Conservation (phyloP, 495 filamentous ascomycete species). For the Tuber borchii region DNA sequence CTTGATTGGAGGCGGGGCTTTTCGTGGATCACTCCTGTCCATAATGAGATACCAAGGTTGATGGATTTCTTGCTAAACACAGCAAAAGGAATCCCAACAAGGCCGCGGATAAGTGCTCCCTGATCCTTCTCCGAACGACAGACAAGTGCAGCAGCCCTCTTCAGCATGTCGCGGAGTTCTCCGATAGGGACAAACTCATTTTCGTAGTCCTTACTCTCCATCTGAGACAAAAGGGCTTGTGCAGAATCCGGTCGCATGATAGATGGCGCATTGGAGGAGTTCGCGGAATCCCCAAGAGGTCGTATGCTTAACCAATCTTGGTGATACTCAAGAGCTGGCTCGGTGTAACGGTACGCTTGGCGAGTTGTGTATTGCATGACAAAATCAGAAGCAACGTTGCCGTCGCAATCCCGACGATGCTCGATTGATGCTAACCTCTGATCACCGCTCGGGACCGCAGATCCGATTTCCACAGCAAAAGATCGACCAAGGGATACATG, state of each 20-base stretch:
- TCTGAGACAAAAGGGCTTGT: slow-evolving; percentile 54
- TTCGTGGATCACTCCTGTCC: slow-evolving; percentile 94
- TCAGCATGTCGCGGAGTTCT: slow-evolving; percentile 71
- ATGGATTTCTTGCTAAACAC: slow-evolving; percentile 92
- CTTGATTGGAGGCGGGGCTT: slow-evolving; percentile 80
- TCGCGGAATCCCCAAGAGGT: slow-evolving; percentile 46
- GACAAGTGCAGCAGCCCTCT: slow-evolving; percentile 74
- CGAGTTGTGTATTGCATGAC: slow-evolving; percentile 95
- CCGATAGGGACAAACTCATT: slow-evolving; percentile 61
- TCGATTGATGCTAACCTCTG: slow-evolving; percentile 76
- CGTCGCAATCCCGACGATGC: slow-evolving; percentile 57
- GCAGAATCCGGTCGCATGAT: slow-evolving; percentile 37
- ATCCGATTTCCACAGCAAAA: slow-evolving; percentile 89
- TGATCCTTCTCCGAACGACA: slow-evolving; percentile 67
- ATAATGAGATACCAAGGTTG: slow-evolving; percentile 88
- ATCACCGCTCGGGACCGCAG: slow-evolving; percentile 77
- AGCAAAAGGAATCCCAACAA: slow-evolving; percentile 84
- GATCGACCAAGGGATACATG: slow-evolving; percentile 90
- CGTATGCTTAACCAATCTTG: slow-evolving; percentile 57
- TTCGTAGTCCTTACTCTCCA: slow-evolving; percentile 61
- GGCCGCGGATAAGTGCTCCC: slow-evolving; percentile 68
- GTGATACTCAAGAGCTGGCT: slow-evolving; percentile 58
- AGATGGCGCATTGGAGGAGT: slow-evolving; percentile 44
- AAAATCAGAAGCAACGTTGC: slow-evolving; percentile 91
- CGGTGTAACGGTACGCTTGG: slow-evolving; percentile 81